phyloP scores from a whole-genome alignment of 2,329 filamentous ascomycete genomes.

The Colletotrichum incanum region DNA sequence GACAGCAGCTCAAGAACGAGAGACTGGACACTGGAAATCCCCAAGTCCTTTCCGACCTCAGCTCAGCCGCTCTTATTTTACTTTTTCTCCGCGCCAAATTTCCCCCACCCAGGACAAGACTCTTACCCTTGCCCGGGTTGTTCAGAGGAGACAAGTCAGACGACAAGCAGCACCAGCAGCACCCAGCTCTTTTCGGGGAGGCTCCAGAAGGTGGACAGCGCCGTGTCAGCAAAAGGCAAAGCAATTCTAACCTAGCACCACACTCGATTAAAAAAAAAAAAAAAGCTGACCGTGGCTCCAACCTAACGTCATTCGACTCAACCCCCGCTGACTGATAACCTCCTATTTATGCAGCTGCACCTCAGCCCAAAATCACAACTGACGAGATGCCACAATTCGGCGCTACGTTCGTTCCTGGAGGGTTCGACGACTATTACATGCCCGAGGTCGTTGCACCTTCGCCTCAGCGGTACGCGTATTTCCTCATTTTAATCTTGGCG shows the following conservation, averaged over 20 bases:
- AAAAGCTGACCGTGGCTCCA: slow-evolving; percentile 37
- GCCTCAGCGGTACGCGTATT: slow-evolving; percentile 68
- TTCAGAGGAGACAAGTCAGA: slow-evolving; percentile 23
- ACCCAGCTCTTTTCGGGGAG: slow-evolving; percentile 10
- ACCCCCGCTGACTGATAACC: slow-evolving; percentile 43
- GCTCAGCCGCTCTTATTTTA: not conserved
- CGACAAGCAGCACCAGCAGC: slow-evolving; percentile 22
- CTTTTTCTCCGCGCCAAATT: slow-evolving; percentile 15
- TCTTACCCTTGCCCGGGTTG: slow-evolving; percentile 23
- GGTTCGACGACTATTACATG: slow-evolving; percentile 73
- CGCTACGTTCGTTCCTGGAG: slow-evolving; percentile 73
- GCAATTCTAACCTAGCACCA: slow-evolving; percentile 9
- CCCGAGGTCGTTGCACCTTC: slow-evolving; percentile 72
- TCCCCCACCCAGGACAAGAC: not conserved
- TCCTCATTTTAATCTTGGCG: slow-evolving; percentile 39
- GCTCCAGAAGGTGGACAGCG: slow-evolving; percentile 26
- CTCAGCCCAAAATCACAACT: slow-evolving; percentile 52
- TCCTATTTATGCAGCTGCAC: slow-evolving; percentile 52
- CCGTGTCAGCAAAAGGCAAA: slow-evolving; percentile 31
- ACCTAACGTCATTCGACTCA: slow-evolving; percentile 47
- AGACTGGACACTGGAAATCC: slow-evolving; percentile 5
- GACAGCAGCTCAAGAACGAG: slow-evolving; percentile 9
- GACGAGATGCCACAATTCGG: slow-evolving; percentile 64
- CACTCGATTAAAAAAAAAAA: slow-evolving; percentile 24
- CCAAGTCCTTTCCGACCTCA: slow-evolving; percentile 20